Evolutionary conservation across 2,329 filamentous ascomycete genomes (phyloP), one percentile per base, ranked within the genome.

Genomic region (Daldinia sp.): DNA sequence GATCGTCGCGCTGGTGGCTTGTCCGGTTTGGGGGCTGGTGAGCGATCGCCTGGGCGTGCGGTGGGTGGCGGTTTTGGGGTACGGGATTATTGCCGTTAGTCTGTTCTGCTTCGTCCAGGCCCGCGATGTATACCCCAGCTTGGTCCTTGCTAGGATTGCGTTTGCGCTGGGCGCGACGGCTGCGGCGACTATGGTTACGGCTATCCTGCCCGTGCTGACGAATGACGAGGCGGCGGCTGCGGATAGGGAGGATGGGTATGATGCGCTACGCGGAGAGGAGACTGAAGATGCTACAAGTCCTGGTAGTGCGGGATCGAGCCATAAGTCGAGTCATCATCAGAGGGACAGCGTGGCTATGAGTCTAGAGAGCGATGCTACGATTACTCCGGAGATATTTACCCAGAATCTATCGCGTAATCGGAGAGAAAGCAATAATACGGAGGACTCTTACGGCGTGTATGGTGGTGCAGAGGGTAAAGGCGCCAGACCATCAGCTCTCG

Each of bases 121-220:
- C 25, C 84, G 82, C 69, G 93, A 94, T 77, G 87, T 97, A 7
- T 97, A 97, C 77, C 94, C 95, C 8, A 90, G 96, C 75, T 81
- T 99, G 69, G 80, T 98, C 56, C 80, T 97, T 39, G 93, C 91
- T 56, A 85, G 95, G 68, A 81, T 98, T 51, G 81, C 96, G 57
- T 99, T 99, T 78, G 95, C 94, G 68, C 71, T 97, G 15, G 95
- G 95, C 21, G 95, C 92, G 17, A 93, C 94, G n/a, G 95, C 94
- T 19, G 88, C 91, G 4, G 85, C 93, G 11, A 98, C 95, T 1
- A 99, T 99, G 95, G 95, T 99, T 17, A 98, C 95, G 7, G 95
- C 95, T 3, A 93, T 96, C 45, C 82, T 99, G 21, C 95, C 95
- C 1, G 89, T 85, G 9, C 78, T 90, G 68, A 88, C 87, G 4